Base-by-base conservation (phyloP, 805 yeast species). In the Kurtzmaniella cleridarum region DNA sequence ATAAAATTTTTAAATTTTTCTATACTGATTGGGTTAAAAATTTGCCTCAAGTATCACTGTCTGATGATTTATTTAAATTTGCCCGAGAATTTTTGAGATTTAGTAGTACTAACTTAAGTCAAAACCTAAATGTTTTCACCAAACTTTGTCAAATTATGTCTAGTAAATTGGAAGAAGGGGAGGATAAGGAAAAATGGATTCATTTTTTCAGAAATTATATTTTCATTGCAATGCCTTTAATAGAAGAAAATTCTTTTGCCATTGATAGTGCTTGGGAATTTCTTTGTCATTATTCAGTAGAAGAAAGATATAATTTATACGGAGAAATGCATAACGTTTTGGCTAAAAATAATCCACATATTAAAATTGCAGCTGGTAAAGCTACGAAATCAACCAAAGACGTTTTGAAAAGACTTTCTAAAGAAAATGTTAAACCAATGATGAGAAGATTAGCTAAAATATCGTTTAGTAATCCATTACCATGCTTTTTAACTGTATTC, bases 371-470 rank as follows among this genome's bases (percentile, higher is more conserved):
- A 3, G 75, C 76, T 40, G 75, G 76, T 12, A 76, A 69, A 41
- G 83, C 95, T 0, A 93, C 83, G 53, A 87, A 84, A 54, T 77
- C 82, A 29, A 85, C 95, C 0, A 87, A 82, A 51, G 81, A 79
- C 53, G 71, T 81, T 2, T 62, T 91, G 46, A 90, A 91, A 54
- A 70, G 96, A 41, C 67, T 91, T 18, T 86, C 95, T 15, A 82
- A 81, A 34, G 90, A 86, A 44, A 89, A 86, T 44, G 81, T 84
- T 1, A 68, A 73, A 18, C 75, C 78, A 16, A 81, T 85, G 75
- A 82, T 83, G 76, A 71, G 89, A 44, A 69, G 77, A 34, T 63
- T 91, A 17, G 83, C 95, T 0, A 79, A 81, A 46, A 69, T 87
- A 10, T 75, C 89, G 15, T 80, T 78, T 42, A 62, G 84, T 1